Percentiles rank a stretch among this genome's conserved stretches.
These are phyloP conservation scores for Parasitella parasitica DNA, from an alignment of 371 early-diverging fungal genomes.

Conservation along the genomic window DNA sequence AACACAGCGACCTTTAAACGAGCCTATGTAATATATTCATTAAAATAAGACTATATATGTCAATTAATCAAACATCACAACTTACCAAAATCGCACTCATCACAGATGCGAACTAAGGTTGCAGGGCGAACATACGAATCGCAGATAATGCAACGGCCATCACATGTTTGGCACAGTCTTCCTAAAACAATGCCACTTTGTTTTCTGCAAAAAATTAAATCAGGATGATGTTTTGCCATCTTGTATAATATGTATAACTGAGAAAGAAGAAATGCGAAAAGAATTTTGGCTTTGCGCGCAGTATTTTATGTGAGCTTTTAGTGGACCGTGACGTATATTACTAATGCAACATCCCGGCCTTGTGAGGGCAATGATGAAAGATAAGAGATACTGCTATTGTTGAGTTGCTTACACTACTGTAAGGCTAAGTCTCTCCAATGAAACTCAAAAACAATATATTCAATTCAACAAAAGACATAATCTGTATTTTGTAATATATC, in stretches of 20 bases:
- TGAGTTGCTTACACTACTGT: too few relatives aligned
- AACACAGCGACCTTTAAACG: slow-evolving; percentile 89
- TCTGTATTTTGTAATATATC: too few relatives aligned
- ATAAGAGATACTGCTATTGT: too few relatives aligned
- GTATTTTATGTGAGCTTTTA: background rate
- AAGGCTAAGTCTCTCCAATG: too few relatives aligned
- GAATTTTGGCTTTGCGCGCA: background rate
- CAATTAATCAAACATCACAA: background rate
- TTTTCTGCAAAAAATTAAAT: slow-evolving; percentile 95
- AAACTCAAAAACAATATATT: too few relatives aligned
- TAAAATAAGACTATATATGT: too few relatives aligned
- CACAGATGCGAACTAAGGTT: slow-evolving; percentile 90
- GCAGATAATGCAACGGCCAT: slow-evolving; percentile 95
- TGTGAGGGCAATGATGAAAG: too few relatives aligned
- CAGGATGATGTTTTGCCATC: slow-evolving; percentile 91
- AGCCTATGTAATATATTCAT: slow-evolving; percentile 10
- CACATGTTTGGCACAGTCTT: slow-evolving; percentile 93
- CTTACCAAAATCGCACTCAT: slow-evolving; percentile 94
- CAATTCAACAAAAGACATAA: too few relatives aligned
- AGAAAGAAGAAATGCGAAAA: background rate
- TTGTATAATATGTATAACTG: background rate
- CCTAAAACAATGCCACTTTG: slow-evolving; percentile 96
- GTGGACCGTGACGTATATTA: background rate
- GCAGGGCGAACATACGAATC: slow-evolving; percentile 90
- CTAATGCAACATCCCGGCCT: too few relatives aligned